Conservation (phyloP, 1,284 basidiomycete genomes). For the Rhodotorula sp. region DNA sequence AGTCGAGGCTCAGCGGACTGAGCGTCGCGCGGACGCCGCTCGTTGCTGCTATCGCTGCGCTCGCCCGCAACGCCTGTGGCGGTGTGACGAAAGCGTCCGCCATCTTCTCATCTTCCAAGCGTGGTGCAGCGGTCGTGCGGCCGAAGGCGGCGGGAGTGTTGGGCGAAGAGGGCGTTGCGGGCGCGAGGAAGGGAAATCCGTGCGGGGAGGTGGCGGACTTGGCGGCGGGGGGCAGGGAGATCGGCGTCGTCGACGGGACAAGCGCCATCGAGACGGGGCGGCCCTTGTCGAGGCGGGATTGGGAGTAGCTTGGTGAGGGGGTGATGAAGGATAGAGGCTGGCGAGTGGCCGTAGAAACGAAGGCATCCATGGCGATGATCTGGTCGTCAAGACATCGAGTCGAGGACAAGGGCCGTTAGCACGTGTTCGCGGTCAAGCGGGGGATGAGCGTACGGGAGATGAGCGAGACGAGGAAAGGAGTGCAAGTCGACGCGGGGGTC, state of each 20-base stretch:
- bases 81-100: conserved; percentile 22
- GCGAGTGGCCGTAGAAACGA: conserved; percentile 1
- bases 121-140: neutral
- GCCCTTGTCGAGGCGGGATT: conserved; percentile 25
- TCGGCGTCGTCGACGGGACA: neutral
- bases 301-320: conserved; percentile 15
- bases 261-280: conserved; percentile 13
- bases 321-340: conserved; percentile 23
- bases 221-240: neutral
- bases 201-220: neutral
- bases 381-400: neutral
- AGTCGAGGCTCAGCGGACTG: conserved; percentile 12
- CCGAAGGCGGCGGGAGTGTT: neutral
- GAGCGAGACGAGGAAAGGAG: neutral
- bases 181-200: neutral
- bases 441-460: neutral
- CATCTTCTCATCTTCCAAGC: conserved; percentile 24
- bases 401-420: neutral
- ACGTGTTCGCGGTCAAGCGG: neutral
- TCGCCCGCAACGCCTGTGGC: conserved; percentile 16
- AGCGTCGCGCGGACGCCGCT: neutral
- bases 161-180: conserved; percentile 1
- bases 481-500: neutral
- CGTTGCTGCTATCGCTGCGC: neutral
- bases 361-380: conserved; percentile 18